Evolutionary conservation across 2,329 filamentous ascomycete genomes (phyloP).

Genomic region (Thelonectria blattea): DNA sequence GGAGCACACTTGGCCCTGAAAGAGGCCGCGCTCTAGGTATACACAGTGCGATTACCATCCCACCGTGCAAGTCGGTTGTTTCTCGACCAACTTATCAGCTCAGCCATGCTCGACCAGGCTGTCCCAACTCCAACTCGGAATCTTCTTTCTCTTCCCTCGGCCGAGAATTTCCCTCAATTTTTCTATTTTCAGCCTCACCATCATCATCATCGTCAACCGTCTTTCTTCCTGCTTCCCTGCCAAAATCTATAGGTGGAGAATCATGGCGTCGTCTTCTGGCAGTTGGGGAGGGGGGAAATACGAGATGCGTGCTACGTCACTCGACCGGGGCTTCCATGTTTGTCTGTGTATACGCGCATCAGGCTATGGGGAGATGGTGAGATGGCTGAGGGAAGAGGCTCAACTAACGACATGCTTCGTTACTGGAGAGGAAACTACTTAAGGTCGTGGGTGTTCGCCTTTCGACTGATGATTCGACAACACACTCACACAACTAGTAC

Average conservation of each 20-base stretch:
- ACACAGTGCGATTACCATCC: too few species aligned
- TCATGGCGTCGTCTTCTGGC: neutral
- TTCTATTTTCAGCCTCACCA: neutral
- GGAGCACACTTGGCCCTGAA: too few species aligned
- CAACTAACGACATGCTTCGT: neutral
- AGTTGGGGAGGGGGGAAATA: constrained; percentile 25
- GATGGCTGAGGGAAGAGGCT: constrained; percentile 11
- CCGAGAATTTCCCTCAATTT: neutral
- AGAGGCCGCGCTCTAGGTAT: too few species aligned
- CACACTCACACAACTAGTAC: neutral
- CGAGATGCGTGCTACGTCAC: constrained; percentile 39
- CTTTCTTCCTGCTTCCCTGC: neutral
- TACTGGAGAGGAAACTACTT: neutral
- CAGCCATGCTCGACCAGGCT: neutral
- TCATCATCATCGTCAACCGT: too few species aligned
- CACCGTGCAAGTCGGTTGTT: too few species aligned
- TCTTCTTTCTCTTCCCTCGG: neutral
- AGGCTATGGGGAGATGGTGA: constrained; percentile 24
- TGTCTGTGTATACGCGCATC: constrained; percentile 18
- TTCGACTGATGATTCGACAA: neutral
- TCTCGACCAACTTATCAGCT: too few species aligned
- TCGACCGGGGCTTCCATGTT: constrained; percentile 16
- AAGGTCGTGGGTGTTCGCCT: constrained; percentile 1
- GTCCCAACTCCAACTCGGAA: neutral
- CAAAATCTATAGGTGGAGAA: constrained; percentile 1